Evolutionary conservation across 1,139 yeast genomes (phyloP).

Genomic region (Magnusiomyces magnusii): DNA sequence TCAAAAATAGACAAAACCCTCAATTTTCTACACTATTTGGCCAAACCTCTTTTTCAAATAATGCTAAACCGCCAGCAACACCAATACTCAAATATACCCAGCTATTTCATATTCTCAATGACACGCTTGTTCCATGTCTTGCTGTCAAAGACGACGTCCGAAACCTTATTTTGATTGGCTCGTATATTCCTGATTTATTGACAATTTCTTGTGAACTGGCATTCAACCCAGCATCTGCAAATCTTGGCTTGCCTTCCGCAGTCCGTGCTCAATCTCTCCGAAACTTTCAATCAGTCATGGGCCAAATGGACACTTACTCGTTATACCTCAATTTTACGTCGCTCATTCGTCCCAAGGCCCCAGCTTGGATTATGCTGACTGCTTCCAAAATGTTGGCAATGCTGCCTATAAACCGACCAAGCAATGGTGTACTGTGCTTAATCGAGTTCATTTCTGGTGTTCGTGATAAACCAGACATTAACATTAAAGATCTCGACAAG

Average conservation of each 20-base stretch:
- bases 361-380: conserved; percentile 27
- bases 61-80: not conserved
- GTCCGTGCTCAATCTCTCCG: not conserved
- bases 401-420: conserved; percentile 48
- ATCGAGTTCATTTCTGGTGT: conserved; percentile 73
- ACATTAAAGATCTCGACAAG: conserved; percentile 51
- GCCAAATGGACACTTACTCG: conserved; percentile 30
- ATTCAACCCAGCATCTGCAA: conserved; percentile 34
- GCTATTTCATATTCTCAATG: not conserved
- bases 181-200: conserved; percentile 56
- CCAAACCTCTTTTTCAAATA: not conserved
- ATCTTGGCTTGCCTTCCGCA: conserved; percentile 3
- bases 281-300: conserved; percentile 16
- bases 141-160: conserved; percentile 44
- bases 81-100: not conserved
- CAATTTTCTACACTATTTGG: conserved; percentile 1
- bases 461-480: conserved; percentile 60
- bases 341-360: conserved; percentile 26
- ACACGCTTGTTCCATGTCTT: not conserved
- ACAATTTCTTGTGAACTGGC: conserved; percentile 48
- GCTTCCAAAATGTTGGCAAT: conserved; percentile 43
- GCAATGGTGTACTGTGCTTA: conserved; percentile 61
- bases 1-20: conserved; percentile 16
- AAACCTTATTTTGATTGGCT: conserved; percentile 32
- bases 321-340: conserved; percentile 27